phyloP scores from a whole-genome alignment of 1,139 yeast genomes.

The Kodamaea suecica region DNA sequence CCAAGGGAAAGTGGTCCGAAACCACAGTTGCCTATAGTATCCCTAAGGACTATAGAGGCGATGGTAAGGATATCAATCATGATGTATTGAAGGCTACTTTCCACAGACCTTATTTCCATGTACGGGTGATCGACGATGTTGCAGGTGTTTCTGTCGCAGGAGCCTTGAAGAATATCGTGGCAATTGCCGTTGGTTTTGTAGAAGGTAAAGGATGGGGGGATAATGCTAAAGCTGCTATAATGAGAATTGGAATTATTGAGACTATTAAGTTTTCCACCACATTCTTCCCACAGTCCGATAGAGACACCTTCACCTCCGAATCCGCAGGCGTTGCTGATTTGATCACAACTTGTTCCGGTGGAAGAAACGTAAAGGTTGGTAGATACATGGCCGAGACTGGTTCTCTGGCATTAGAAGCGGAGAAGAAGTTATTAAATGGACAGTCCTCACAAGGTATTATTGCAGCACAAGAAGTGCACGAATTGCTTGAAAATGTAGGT shows the following conservation, averaged over 20 bases:
- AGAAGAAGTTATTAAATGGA: slow-evolving; percentile 45
- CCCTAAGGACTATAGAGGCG: slow-evolving; percentile 41
- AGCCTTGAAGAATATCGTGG: slow-evolving; percentile 47
- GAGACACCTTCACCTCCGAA: slow-evolving; percentile 43
- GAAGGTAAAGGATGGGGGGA: slow-evolving; percentile 53
- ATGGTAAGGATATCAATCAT: slow-evolving; percentile 43
- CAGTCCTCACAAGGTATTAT: slow-evolving; percentile 51
- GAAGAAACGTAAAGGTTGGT: slow-evolving; percentile 49
- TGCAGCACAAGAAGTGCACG: slow-evolving; percentile 49
- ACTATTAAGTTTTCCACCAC: slow-evolving; percentile 40
- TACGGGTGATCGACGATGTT: slow-evolving; percentile 46
- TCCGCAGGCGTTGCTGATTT: slow-evolving; percentile 53
- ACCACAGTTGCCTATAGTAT: slow-evolving; percentile 45
- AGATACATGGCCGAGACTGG: slow-evolving; percentile 49
- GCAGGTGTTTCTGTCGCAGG: slow-evolving; percentile 52
- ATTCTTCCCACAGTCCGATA: slow-evolving; percentile 41
- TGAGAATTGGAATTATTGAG: slow-evolving; percentile 47
- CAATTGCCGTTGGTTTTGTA: slow-evolving; percentile 48
- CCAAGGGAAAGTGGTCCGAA: slow-evolving; percentile 48
- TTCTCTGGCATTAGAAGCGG: slow-evolving; percentile 41
- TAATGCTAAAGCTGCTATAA: slow-evolving; percentile 49
- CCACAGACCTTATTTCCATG: slow-evolving; percentile 50
- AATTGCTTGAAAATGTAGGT: slow-evolving; percentile 35
- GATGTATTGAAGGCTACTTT: slow-evolving; percentile 41
- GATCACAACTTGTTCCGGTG: slow-evolving; percentile 49